Percentiles rank a stretch among this genome's conserved stretches.
These are phyloP conservation scores for Arthrinium phaeospermum DNA, from an alignment of 2,329 filamentous ascomycete species.

Conservation along the genomic window DNA sequence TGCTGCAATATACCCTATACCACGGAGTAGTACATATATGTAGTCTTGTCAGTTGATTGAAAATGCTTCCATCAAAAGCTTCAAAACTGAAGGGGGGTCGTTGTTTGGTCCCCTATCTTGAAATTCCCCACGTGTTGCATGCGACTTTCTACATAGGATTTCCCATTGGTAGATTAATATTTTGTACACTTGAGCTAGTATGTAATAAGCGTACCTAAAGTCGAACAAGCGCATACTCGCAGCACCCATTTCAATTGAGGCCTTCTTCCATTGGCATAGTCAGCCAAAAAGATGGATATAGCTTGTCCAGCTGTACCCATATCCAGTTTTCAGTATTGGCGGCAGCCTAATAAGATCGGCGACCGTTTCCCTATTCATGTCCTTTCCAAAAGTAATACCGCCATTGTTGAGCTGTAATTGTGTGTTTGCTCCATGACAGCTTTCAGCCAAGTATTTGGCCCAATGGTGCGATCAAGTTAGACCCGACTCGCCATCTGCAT, in stretches of 20 bases:
- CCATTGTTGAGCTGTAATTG: not conserved
- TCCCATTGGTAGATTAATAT: not conserved
- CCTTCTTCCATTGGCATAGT: not conserved
- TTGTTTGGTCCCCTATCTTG: conserved; percentile 18
- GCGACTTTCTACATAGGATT: not conserved
- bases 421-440: not conserved
- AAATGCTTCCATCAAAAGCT: not conserved
- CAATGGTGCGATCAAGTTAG: not conserved
- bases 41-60: not conserved
- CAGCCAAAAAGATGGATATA: not conserved
- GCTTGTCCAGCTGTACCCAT: not conserved
- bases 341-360: not conserved
- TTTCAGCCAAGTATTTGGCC: not conserved
- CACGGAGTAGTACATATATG: no score
- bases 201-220: not conserved
- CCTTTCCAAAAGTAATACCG: not conserved
- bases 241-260: not conserved
- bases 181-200: not conserved
- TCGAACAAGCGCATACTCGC: not conserved
- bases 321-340: not conserved
- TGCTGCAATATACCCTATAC: not conserved
- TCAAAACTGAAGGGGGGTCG: not conserved
- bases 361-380: not conserved
- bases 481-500: conserved; percentile 1
- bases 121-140: not conserved